Base-by-base conservation (phyloP, 768 basidiomycete species). In the Coprinopsis cinerea region DNA sequence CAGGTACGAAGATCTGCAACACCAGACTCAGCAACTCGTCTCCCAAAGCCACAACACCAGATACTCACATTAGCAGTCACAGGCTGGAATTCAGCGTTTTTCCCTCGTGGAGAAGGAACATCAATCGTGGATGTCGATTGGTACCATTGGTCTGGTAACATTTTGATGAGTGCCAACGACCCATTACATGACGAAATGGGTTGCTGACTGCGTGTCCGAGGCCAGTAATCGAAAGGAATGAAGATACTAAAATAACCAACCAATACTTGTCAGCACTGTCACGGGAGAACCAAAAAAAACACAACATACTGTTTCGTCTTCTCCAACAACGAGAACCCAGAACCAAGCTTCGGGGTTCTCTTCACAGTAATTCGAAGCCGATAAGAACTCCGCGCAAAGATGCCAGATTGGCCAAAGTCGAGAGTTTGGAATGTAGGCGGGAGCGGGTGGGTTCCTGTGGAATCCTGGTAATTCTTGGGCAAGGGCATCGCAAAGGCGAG, bases 91-190 rank as follows among this genome's bases (percentile, higher is more conserved):
- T 55, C 50, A 1, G 69, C 64, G 5, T 32, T 23, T 13, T 9
- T 18, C 6, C 27, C 25, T 14, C 58, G 56, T n/a, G 61, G 55
- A 14, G 69, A 64, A 22, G 69, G 67, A 30, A 52, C 36, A 17
- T 36, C 20, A 56, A 84, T 59, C n/a, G 61, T 59, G 24, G 72
- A 68, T 11, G 68, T 64, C 2, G 57, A 71, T 59, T 75, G 83
- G 58, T 64, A 69, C 81, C 82, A 87, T 57, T 86, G 84, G 57
- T 84, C 84, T 4, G 85, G 83, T 4, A 73, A 66, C 0, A 70
- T 65, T 60, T 85, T 85, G 51, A 87, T 61, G 2, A 75, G 73
- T 0, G 76, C 74, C 48, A 82, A 69, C 57, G 84, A 81, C 18
- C 72, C 64, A 1, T 72, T 64, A 9, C 65, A 64, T 0, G 69